Conservation (phyloP, 2,329 filamentous ascomycete genomes). For the Penicillium sp. region DNA sequence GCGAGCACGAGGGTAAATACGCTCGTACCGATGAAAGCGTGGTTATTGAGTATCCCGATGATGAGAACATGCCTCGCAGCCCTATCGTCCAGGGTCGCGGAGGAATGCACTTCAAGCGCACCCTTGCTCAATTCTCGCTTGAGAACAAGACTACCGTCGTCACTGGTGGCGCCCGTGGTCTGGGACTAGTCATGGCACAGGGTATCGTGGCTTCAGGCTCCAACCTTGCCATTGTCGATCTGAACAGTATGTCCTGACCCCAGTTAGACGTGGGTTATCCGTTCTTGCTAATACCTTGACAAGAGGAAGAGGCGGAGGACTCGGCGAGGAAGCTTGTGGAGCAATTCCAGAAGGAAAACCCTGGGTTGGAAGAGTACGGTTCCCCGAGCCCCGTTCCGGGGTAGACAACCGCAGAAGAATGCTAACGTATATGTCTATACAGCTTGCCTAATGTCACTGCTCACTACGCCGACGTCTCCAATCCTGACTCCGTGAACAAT, state of each 20-base stretch:
- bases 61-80: conserved; percentile 73
- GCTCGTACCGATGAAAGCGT: conserved; percentile 81
- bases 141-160: conserved; percentile 83
- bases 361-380: conserved; percentile 68
- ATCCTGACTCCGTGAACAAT: conserved; percentile 75
- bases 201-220: conserved; percentile 86
- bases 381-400: neutral
- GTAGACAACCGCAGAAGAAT: neutral
- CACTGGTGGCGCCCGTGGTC: conserved; percentile 85
- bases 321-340: conserved; percentile 76
- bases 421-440: neutral
- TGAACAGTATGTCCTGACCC: conserved; percentile 73
- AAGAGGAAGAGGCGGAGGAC: conserved; percentile 84
- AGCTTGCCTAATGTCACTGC: conserved; percentile 83
- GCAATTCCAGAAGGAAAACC: conserved; percentile 79
- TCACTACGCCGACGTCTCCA: conserved; percentile 86
- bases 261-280: neutral
- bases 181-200: conserved; percentile 92
- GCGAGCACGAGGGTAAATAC: conserved; percentile 66
- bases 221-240: conserved; percentile 87
- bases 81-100: conserved; percentile 75
- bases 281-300: conserved; percentile 15
- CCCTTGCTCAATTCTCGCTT: conserved; percentile 83
- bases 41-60: conserved; percentile 77
- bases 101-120: conserved; percentile 82